Conservation (phyloP, 306 rosid species). For the Begonia fuchsioides region DNA sequence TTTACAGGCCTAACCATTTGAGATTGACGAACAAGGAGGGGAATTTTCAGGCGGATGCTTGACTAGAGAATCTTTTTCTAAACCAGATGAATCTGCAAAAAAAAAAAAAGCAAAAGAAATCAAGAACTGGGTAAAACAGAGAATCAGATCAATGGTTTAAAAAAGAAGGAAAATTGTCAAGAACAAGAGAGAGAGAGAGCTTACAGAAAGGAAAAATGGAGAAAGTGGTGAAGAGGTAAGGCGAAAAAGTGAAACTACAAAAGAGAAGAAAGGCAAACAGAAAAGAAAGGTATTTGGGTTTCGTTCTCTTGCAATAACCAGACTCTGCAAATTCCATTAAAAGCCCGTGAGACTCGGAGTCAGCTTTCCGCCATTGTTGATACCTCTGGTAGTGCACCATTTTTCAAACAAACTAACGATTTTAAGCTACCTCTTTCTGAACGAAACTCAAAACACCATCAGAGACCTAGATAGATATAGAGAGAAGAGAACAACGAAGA, state of each 20-base stretch:
- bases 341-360: constrained; percentile 32
- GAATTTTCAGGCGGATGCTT: constrained; percentile 18
- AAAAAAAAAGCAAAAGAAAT: constrained; percentile 7
- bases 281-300: constrained; percentile 40
- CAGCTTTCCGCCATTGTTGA: constrained; percentile 15
- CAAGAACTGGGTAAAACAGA: constrained; percentile 6
- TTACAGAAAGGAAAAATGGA: constrained; percentile 32
- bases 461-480: no score
- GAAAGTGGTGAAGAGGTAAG: constrained; percentile 31
- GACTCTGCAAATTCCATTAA: constrained; percentile 26
- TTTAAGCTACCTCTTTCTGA: not conserved
- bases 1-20: constrained; percentile 28
- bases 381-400: constrained; percentile 53
- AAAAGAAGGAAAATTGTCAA: not conserved
- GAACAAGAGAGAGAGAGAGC: not conserved
- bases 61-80: constrained; percentile 21
- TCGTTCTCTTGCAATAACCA: constrained; percentile 36
- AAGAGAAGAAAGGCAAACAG: constrained; percentile 48
- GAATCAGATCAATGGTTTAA: not conserved
- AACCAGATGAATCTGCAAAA: constrained; percentile 33
- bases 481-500: not conserved
- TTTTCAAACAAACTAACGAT: constrained; percentile 5
- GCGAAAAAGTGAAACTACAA: constrained; percentile 30
- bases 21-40: constrained; percentile 40
- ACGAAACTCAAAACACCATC: not conserved